Evolutionary conservation across 768 basidiomycete species (phyloP), one percentile per base, ranked within the genome.

Genomic region (Suillus fuscotomentosus): DNA sequence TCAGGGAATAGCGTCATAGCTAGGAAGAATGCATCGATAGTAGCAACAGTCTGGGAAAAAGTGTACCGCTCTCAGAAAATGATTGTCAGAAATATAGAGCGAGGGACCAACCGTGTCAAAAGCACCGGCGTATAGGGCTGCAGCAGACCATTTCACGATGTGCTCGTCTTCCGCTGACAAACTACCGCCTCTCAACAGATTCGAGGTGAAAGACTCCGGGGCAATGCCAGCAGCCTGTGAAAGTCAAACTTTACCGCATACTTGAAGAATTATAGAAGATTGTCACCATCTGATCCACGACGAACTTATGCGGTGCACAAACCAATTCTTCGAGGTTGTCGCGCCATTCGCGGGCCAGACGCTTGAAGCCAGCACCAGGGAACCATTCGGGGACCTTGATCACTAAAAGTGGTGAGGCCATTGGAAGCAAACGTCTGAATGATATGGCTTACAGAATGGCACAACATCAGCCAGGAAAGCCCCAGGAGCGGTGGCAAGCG

Each of bases 71-170:
- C 39, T 36, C 22, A 11, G 15, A 41, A 41, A 5, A 41, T 31
- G 51, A 31, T 31, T 5, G 20, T 17, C 2, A 10, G 14, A 6
- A 41, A 24, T 15, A 41, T 57, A 38, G 31, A 6, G 5, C 3
- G 15, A 41, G 22, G 8, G 24, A 41, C 56, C 17, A 17, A 57
- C 56, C 0, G 56, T 41, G 24, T 57, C 56, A 22, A 39, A 24
- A 17, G 22, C 63, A 68, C 75, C 74, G 3, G 66, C 68, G 48
- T 75, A 75, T 65, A 75, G 48, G 2, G 74, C 73, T 60, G 74
- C 75, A 24, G 75, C 80, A 45, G 87, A 84, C 86, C 88, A 89
- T 72, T 88, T 90, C 64, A 91, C 78, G 65, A 82, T 75, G 15
- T 75, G 75, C 65, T 89, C 87, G 64, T 88, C 86, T 64, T 88